These are phyloP conservation scores for Brassica cretica DNA, from an alignment of 345 rosid species.

Conservation along the genomic window DNA sequence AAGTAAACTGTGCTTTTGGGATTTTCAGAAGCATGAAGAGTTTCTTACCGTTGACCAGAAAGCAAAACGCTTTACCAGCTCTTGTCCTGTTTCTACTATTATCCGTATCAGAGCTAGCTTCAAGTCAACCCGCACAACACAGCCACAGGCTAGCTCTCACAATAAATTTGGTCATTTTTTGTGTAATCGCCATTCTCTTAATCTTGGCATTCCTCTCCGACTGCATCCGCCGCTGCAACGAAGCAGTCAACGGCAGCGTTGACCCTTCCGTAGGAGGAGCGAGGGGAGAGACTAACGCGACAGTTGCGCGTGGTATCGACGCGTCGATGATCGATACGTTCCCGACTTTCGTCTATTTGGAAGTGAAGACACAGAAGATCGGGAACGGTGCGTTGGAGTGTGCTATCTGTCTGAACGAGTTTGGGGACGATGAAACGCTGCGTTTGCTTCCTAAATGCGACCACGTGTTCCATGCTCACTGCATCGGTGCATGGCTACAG, in stretches of 20 bases:
- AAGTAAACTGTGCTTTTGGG: not conserved
- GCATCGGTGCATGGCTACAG: constrained; percentile 71
- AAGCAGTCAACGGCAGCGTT: constrained; percentile 24
- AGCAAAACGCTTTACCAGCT: not conserved
- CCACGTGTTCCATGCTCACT: constrained; percentile 80
- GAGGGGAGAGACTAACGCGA: constrained; percentile 27
- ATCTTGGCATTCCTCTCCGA: constrained; percentile 67
- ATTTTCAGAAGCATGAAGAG: constrained; percentile 13
- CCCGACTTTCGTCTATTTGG: constrained; percentile 68
- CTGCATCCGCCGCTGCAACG: constrained; percentile 70
- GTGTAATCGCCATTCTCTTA: constrained; percentile 46
- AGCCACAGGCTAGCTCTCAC: constrained; percentile 48
- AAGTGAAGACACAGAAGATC: constrained; percentile 65
- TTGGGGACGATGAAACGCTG: constrained; percentile 80
- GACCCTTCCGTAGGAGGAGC: constrained; percentile 9
- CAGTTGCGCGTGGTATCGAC: constrained; percentile 60
- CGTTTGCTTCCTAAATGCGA: constrained; percentile 80
- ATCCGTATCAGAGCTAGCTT: constrained; percentile 22
- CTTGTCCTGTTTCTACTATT: constrained; percentile 23
- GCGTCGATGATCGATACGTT: constrained; percentile 50
- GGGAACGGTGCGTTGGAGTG: constrained; percentile 85
- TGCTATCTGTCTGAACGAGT: constrained; percentile 78
- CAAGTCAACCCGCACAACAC: constrained; percentile 28
- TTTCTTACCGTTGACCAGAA: not conserved
- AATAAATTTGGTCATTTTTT: constrained; percentile 63